phyloP scores from a whole-genome alignment of 78 protist species.

The Cavenderia fasciculata region DNA sequence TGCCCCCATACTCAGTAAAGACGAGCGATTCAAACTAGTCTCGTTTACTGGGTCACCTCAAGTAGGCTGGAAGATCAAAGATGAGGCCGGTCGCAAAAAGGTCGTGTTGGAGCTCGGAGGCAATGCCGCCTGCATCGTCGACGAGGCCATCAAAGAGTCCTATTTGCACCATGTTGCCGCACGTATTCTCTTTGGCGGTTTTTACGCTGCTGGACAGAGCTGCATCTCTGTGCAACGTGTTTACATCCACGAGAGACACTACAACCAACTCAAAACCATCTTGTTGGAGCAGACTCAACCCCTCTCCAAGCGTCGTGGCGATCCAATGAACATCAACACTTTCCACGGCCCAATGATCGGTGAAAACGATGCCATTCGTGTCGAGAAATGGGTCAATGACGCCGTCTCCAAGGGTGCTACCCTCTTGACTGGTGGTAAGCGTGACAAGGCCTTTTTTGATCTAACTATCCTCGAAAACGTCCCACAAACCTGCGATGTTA shows the following conservation, averaged over 20 bases:
- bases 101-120: constrained; percentile 89
- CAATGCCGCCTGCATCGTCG: constrained; percentile 88
- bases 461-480: constrained; percentile 79
- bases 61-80: constrained; percentile 82
- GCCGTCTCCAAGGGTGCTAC: constrained; percentile 25
- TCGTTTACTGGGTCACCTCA: constrained; percentile 84
- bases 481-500: constrained; percentile 17
- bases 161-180: constrained; percentile 48
- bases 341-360: constrained; percentile 88
- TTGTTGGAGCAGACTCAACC: constrained; percentile 16
- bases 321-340: constrained; percentile 83
- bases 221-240: constrained; percentile 88
- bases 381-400: constrained; percentile 58
- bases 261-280: constrained; percentile 30
- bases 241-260: constrained; percentile 77
- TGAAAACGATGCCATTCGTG: constrained; percentile 74
- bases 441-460: constrained; percentile 13
- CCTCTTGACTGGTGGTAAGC: constrained; percentile 62
- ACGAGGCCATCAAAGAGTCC: constrained; percentile 7
- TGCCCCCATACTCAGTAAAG: constrained; percentile 45
- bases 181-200: constrained; percentile 82
- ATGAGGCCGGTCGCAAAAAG: constrained; percentile 76
- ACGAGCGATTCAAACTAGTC: constrained; percentile 76
- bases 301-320: constrained; percentile 56
- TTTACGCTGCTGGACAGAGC: constrained; percentile 86